Base-by-base conservation (phyloP, 2,329 filamentous ascomycete species). In the Penicillium digitatum region DNA sequence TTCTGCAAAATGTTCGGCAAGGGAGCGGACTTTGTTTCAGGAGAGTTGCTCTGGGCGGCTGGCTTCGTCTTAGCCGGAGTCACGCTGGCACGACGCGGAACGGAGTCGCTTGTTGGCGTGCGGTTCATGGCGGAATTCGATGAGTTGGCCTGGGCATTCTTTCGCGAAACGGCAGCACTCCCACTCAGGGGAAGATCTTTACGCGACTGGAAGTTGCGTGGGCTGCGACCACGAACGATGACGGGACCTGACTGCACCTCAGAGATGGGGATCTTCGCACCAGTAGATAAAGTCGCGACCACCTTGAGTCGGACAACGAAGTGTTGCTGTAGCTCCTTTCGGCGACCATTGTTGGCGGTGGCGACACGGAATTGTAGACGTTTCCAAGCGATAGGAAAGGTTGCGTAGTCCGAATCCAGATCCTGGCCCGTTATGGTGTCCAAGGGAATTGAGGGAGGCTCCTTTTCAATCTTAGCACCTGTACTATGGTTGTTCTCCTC, bases 261-360 rank as follows among this genome's bases (percentile, higher is more conserved):
- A 48, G 88, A 88, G 48, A 96, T 81, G 8, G 90, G 82, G 32
- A 90, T 82, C 72, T 92, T 95, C 32, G 81, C 82, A n/a, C 90
- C 90, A 57, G 90, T 94, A 1, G 89, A 83, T 47, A 97, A 77
- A 0, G 90, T 94, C 16, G 87, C 92, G 60, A 92, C 79, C 10
- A 96, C 87, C 72, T 93, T 95, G 48, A 97, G 78, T 60, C 91
- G 87, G 55, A 97, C 81, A 11, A 95, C 86, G 72, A 97, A 97
- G 75, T 97, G 93, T 70, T 97, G 93, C 70, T 97, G 93, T 43
- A 97, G 82, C 72, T 97, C 93, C 76, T 96, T 95, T 59, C 93
- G 82, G 57, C 93, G 85, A 11, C 93, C 93, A 70, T 97, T 97
- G 76, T 97, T 97, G 54, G 93, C 93, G 9, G 93, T 97, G 18